These are phyloP conservation scores for Dipodascus albidus DNA, from an alignment of 805 yeast species.

Conservation along the genomic window DNA sequence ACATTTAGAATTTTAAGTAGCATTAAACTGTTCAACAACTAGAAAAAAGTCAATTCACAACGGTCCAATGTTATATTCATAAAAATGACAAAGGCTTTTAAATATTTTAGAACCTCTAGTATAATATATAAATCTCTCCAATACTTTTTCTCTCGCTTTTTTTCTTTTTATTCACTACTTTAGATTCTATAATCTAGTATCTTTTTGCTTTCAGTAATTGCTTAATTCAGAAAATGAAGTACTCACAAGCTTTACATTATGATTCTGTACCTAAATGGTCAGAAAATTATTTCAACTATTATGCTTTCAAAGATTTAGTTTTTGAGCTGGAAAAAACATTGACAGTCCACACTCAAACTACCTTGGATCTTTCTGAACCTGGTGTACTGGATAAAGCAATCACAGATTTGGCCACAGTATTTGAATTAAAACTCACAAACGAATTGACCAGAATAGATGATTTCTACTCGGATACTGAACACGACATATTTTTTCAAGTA, in stretches of 20 bases:
- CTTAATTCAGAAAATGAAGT: slow-evolving; percentile 57
- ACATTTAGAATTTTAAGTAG: no score
- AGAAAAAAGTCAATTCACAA: no score
- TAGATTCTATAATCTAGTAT: no score
- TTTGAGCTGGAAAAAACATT: slow-evolving; percentile 69
- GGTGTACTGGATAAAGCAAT: slow-evolving; percentile 24
- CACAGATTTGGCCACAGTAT: slow-evolving; percentile 46
- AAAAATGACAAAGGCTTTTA: no score
- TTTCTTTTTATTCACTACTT: no score
- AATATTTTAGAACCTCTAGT: no score
- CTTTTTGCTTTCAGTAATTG: no score
- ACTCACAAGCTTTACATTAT: slow-evolving; percentile 88
- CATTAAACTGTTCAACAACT: no score
- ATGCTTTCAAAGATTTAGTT: slow-evolving; percentile 73
- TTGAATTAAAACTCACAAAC: slow-evolving; percentile 58
- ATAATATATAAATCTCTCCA: no score
- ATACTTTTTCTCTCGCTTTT: no score
- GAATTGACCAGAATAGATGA: slow-evolving; percentile 68
- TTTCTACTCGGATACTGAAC: slow-evolving; percentile 62
- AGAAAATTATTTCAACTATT: slow-evolving; percentile 79
- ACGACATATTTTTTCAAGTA: slow-evolving; percentile 39
- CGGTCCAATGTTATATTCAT: no score
- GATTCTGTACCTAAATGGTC: slow-evolving; percentile 99
- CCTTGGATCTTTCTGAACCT: slow-evolving; percentile 15
- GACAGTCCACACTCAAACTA: slow-evolving; percentile 17